Conservation (phyloP, 2,329 filamentous ascomycete species). For the Fusarium sp. region DNA sequence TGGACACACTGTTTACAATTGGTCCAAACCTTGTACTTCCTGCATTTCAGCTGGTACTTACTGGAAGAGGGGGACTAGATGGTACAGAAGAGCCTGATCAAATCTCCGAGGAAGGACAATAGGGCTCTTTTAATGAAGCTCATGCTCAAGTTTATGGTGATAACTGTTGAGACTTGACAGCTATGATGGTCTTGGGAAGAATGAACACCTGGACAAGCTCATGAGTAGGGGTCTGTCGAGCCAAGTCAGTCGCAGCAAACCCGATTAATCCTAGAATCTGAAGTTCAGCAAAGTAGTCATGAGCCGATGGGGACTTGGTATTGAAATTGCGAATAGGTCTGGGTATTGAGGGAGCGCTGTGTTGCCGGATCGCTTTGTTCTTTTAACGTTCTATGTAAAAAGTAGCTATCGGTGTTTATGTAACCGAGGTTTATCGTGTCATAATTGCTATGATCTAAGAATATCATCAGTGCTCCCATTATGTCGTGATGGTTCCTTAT, state of each 20-base stretch:
- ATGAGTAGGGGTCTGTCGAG: too few relatives aligned
- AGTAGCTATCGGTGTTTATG: too few relatives aligned
- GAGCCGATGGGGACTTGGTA: too few relatives aligned
- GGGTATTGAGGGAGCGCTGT: too few relatives aligned
- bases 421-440: too few relatives aligned
- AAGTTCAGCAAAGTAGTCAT: too few relatives aligned
- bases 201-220: too few relatives aligned
- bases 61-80: not conserved
- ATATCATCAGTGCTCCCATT: not conserved
- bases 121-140: accelerated
- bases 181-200: accelerated
- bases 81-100: not conserved
- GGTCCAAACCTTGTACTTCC: not conserved
- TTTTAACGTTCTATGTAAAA: too few relatives aligned
- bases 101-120: accelerated
- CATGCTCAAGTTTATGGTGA: accelerated
- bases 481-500: not conserved
- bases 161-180: accelerated
- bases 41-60: not conserved
- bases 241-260: too few relatives aligned
- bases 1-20: not conserved
- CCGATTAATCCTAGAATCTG: too few relatives aligned
- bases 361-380: too few relatives aligned
- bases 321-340: too few relatives aligned
- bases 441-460: not conserved